Evolutionary conservation across 768 basidiomycete species (phyloP), one percentile per base, ranked within the genome.

Genomic region (Boletales sp.): DNA sequence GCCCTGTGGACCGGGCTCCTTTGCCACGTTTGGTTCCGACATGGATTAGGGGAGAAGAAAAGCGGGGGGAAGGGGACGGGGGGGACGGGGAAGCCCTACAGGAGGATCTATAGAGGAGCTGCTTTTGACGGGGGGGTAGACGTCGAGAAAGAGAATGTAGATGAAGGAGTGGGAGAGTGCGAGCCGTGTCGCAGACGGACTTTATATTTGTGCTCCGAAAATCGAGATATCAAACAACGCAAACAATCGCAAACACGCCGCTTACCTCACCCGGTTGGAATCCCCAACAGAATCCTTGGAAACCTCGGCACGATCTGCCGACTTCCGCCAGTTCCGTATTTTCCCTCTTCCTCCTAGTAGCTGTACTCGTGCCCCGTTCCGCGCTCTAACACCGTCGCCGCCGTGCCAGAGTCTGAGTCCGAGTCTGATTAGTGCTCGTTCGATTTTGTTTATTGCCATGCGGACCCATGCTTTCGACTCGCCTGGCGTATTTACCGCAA

Each of bases 1-100:
- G 63, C 76, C 74, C 63, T 73, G 69, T 17, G 82, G 78, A 56
- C 81, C 83, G 36, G 83, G 81, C 74, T 80, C 84, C 77, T 86
- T 86, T 74, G 81, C 80, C 59, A 74, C 72, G 67, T 67, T 75
- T 53, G 78, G 64, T 43, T 68, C 68, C 50, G 67, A 61, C 67
- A 70, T 68, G 51, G 48, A 11, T 41, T 10, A 28, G n/a, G 46
- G 35, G 1, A 33, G 37, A 28, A 31, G 30, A 18, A 34, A 30
- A 30, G 25, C 44, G n/a, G 52, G 41, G 38, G 40, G 51, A 15
- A 30, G 41, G 33, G 35, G 48, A 25, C 32, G 30, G 48, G 46
- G 49, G 5, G 40, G 54, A 38, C 66, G 49, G 46, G 49, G 4
- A 38, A 54, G 40, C 68, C 68, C 68, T 64, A 62, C 51, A 62